Percentiles rank a stretch among this genome's conserved stretches.
phyloP scores from a whole-genome alignment of 306 rosid genomes.

The Cucumis melo region DNA sequence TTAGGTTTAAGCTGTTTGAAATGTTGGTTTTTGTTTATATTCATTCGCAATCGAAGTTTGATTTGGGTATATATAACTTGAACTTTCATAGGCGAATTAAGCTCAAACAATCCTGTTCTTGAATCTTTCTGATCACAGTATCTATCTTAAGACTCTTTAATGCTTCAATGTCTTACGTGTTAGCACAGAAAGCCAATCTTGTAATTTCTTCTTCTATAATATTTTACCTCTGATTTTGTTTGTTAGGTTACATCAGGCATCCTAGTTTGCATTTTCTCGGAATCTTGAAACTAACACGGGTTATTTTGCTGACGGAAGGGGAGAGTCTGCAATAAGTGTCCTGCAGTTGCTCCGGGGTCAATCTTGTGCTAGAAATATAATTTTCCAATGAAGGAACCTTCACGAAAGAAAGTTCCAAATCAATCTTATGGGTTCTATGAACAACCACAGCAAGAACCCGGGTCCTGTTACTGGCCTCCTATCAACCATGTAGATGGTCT shows the following conservation, averaged over 20 bases:
- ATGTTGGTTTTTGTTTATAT: background rate
- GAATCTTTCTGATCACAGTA: background rate
- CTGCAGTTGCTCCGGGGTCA: constrained; percentile 5
- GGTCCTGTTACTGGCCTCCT: constrained; percentile 25
- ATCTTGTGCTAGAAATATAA: background rate
- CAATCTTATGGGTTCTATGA: constrained; percentile 25
- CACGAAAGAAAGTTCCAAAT: constrained; percentile 24
- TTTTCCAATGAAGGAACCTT: constrained; percentile 34
- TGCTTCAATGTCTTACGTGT: background rate
- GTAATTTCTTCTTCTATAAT: background rate
- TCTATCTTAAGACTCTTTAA: background rate
- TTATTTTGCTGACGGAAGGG: background rate
- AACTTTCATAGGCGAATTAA: background rate
- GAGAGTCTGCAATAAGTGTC: constrained; percentile 9
- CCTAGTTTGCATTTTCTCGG: background rate
- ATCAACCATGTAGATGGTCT: constrained; percentile 16
- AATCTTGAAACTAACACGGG: background rate
- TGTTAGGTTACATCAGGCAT: background rate
- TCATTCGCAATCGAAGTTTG: background rate
- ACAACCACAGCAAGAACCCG: constrained; percentile 34
- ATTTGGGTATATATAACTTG: background rate
- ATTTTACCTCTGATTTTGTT: background rate
- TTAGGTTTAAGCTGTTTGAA: background rate
- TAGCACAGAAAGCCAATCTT: background rate
- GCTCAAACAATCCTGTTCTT: background rate